phyloP scores from a whole-genome alignment of 768 basidiomycete genomes.

The Mrakia gelida region DNA sequence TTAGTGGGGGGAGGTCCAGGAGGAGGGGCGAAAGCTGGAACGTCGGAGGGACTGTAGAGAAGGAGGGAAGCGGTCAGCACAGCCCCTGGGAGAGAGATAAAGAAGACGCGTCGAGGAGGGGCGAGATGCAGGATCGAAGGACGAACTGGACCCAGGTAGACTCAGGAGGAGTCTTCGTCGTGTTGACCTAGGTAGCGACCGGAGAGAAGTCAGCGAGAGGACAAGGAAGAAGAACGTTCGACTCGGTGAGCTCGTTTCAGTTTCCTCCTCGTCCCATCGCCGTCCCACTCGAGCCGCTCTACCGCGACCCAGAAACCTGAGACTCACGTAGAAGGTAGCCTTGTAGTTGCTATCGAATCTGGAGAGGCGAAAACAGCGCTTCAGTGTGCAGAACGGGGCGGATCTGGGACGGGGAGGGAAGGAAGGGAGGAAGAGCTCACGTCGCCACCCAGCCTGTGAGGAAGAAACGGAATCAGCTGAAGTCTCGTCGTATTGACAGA shows the following conservation, averaged over 20 bases:
- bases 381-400: not conserved
- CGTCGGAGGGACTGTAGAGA: not conserved
- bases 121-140: not conserved
- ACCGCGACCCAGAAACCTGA: no score
- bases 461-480: not conserved
- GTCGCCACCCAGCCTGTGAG: not conserved
- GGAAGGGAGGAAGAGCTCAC: not conserved
- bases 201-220: no score
- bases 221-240: no score
- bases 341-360: not conserved
- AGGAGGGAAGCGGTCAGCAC: not conserved
- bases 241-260: no score
- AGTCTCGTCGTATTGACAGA: not conserved
- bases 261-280: no score
- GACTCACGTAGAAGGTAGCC: conserved; percentile 1
- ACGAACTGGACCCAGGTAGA: not conserved
- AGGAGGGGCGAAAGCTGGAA: not conserved
- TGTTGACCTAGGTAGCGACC: not conserved
- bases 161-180: not conserved
- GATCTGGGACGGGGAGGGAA: not conserved
- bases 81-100: not conserved
- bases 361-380: not conserved
- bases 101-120: not conserved
- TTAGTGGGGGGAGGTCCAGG: not conserved
- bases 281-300: no score